Evolutionary conservation across 2,329 filamentous ascomycete genomes (phyloP).

Genomic region (Fusarium napiforme): DNA sequence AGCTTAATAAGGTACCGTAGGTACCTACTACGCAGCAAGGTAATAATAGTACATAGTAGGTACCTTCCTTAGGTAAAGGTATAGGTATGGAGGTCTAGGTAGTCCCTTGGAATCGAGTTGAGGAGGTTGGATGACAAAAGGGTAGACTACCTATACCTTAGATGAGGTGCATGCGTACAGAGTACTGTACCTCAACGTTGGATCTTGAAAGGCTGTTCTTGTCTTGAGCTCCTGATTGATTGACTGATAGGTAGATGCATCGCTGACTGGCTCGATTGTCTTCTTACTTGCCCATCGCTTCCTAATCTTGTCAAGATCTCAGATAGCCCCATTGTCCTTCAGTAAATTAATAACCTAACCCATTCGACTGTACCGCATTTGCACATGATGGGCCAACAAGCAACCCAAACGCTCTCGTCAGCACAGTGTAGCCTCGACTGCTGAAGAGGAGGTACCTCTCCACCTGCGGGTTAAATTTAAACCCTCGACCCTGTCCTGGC

Average conservation of each 20-base stretch:
- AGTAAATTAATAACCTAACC: conserved; percentile 18
- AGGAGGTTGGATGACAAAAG: conserved; percentile 5
- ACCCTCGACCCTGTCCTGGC: conserved; percentile 30
- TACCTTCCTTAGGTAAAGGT: not conserved
- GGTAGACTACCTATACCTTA: not conserved
- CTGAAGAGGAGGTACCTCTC: conserved; percentile 29
- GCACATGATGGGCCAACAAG: conserved; percentile 1
- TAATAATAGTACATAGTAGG: not conserved
- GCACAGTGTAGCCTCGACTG: conserved; percentile 34
- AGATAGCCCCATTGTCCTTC: conserved; percentile 21
- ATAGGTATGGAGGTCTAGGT: not conserved
- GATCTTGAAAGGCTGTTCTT: conserved; percentile 18
- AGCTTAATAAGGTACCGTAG: not conserved
- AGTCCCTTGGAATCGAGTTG: not conserved
- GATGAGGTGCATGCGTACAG: conserved; percentile 2
- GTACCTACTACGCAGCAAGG: not conserved
- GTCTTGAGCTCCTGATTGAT: conserved; percentile 18
- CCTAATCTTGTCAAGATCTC: conserved; percentile 31
- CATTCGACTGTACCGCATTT: conserved; percentile 9
- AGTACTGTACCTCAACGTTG: not conserved
- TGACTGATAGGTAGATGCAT: conserved; percentile 1
- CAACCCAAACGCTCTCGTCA: conserved; percentile 6
- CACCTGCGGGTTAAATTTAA: conserved; percentile 44
- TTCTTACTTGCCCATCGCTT: conserved; percentile 26
- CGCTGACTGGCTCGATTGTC: conserved; percentile 3